Evolutionary conservation across 306 rosid species (phyloP), one percentile per base, ranked within the genome.

Genomic region (Prinsepia uniflora): DNA sequence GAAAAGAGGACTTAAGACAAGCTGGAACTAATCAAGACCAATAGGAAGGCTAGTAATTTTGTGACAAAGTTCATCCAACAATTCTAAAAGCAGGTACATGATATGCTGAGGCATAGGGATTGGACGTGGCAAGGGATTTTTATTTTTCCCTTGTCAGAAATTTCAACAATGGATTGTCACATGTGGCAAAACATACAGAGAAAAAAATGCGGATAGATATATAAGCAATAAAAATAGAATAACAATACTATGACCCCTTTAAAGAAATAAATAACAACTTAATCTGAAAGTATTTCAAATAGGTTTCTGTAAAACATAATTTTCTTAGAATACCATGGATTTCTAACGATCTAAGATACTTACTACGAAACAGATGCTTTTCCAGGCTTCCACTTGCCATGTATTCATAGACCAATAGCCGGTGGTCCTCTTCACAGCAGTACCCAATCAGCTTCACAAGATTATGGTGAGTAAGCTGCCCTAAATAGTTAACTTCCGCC

Each of bases 301-400:
- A 3, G 10, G 53, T n/a, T 24, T 67, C 54, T 24, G 61, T 12
- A 69, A 42, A 62, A 11, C 53, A 68, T 45, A 45, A 58, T 47
- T 58, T 56, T 13, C 20, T 49, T 60, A 75, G 7, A 72, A 75
- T 18, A 24, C 70, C 30, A 69, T 12, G 11, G 14, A 34, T 55
- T n/a, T 4, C 20, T 41, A 62, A 71, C 60, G 62, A n/a, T 54
- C 65, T 15, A 34, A 7, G 43, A 75, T 42, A 70, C 97, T 94
- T 86, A 94, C 99, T 86, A 70, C 99, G 97, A 63, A 94, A 94
- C 68, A 94, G 95, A 77, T 91, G 97, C 70, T 86, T 94, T 85
- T 94, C 99, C 84, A 94, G 76, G 90, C 92, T 89, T 68, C 97
- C 99, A 80, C 87, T 89, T 36, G 95, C 97, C 99, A 94, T 91